phyloP scores from a whole-genome alignment of 1,139 yeast species.

The Sugiyamaella grinbergsii region DNA sequence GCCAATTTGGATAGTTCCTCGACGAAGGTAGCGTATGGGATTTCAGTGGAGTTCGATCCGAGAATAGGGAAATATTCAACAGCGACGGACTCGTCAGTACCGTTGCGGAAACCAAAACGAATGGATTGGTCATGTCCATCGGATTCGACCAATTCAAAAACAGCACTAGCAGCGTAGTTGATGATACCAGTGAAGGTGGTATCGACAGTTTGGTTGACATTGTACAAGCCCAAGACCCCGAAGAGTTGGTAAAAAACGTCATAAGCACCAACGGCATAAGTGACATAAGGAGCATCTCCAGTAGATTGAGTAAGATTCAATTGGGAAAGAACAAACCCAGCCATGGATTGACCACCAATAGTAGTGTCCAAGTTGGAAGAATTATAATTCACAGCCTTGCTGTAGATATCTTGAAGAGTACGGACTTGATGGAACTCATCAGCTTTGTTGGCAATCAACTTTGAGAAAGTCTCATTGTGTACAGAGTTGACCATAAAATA shows the following conservation, averaged over 20 bases:
- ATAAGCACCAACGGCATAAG: conserved; percentile 49
- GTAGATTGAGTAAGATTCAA: conserved; percentile 43
- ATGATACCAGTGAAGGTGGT: conserved; percentile 48
- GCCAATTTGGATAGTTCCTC: conserved; percentile 35
- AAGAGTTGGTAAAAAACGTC: conserved; percentile 47
- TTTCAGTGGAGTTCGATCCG: conserved; percentile 36
- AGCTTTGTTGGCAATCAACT: conserved; percentile 17
- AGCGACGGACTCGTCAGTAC: conserved; percentile 41
- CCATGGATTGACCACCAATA: conserved; percentile 46
- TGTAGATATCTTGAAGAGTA: conserved; percentile 45
- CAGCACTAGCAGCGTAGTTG: conserved; percentile 48
- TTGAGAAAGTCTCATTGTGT: conserved; percentile 45
- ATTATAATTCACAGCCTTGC: conserved; percentile 45
- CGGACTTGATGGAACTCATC: conserved; percentile 40
- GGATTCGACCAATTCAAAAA: conserved; percentile 45
- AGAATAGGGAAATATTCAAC: conserved; percentile 45
- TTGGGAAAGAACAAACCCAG: conserved; percentile 41
- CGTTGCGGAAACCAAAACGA: conserved; percentile 49
- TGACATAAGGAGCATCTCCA: conserved; percentile 42
- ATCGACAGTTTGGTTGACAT: conserved; percentile 37
- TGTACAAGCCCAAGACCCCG: conserved; percentile 42
- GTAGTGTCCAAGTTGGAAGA: conserved; percentile 37
- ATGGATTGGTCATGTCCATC: conserved; percentile 40
- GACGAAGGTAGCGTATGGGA: conserved; percentile 45
- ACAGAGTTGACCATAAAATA: conserved; percentile 45